Conservation (phyloP, 2,329 filamentous ascomycete species). For the Paraconiothyrium sp. region DNA sequence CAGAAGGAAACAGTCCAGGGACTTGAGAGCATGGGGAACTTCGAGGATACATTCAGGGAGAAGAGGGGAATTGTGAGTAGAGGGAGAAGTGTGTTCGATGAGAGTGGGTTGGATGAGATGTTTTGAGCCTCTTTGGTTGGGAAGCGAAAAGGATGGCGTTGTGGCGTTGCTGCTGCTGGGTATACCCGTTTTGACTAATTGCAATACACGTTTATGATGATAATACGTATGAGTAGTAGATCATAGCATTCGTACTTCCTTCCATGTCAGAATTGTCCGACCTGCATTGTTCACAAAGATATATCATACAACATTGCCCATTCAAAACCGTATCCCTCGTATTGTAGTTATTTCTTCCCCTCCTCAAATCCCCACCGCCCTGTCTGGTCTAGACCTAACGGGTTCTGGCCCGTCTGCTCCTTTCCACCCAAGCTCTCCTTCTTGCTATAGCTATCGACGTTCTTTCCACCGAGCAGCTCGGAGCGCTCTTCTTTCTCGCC, state of each 20-base stretch:
- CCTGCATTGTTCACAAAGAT: neutral
- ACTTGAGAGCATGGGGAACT: slow-evolving; percentile 36
- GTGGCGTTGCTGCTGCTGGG: neutral
- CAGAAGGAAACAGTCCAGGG: slow-evolving; percentile 22
- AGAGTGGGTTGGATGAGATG: slow-evolving; percentile 49
- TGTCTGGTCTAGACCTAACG: slow-evolving; percentile 51
- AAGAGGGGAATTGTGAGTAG: slow-evolving; percentile 34
- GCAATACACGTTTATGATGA: neutral
- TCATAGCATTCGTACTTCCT: neutral
- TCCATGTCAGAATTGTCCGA: neutral
- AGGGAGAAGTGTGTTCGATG: slow-evolving; percentile 35
- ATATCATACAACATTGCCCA: neutral
- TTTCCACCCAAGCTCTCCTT: slow-evolving; percentile 51
- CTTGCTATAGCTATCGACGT: slow-evolving; percentile 50
- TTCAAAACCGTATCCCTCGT: too few species aligned
- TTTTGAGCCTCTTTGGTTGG: slow-evolving; percentile 30
- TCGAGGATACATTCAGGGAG: slow-evolving; percentile 59
- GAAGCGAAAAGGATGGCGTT: slow-evolving; percentile 1
- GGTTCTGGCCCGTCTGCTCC: slow-evolving; percentile 52
- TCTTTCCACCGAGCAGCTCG: slow-evolving; percentile 51
- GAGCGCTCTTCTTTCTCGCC: slow-evolving; percentile 47
- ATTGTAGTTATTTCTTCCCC: neutral
- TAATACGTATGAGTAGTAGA: too few species aligned
- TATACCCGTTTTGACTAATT: slow-evolving; percentile 2
- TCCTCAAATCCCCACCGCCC: slow-evolving; percentile 49